Base-by-base conservation (phyloP, 2,329 filamentous ascomycete genomes). In the Colletotrichum sp. region DNA sequence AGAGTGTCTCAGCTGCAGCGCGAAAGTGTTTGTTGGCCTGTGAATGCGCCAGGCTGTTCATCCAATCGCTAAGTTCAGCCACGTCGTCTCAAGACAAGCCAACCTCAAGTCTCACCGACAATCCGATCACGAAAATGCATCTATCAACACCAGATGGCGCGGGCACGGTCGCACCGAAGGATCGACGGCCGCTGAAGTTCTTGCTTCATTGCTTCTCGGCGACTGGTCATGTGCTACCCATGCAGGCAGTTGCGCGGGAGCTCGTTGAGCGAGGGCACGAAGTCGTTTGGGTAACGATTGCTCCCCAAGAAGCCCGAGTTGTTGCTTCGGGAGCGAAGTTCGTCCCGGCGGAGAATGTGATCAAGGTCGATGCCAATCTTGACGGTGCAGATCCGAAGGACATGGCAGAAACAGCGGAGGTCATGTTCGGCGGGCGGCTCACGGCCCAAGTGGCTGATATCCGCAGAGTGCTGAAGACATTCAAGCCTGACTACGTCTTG, bases 161-260 rank as follows among this genome's bases (percentile, higher is more conserved):
- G 13, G 57, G 30, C 12, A 18, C 72, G 15, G 16, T 13, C 6
- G 22, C 7, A 22, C n/a, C 67, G 4, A 69, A 62, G 9, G 34
- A 44, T 24, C 30, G 57, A 6, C 57, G 24, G 3, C 69, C 57
- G 6, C 24, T 86, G 82, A 85, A 83, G 64, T 79, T 86, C 63
- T 81, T 86, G 13, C 79, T 86, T 9, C 81, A 85, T 68, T 86
- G 85, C 10, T 84, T 84, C 70, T 85, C 85, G 57, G 85, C 84
- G 12, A 84, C 83, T 0, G 84, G 84, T 52, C 85, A 86, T 79
- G 81, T 83, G 28, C 82, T 84, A 39, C 85, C 85, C 16, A 85
- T 85, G 82, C 84, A 85, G 70, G 84, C 85, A 7, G 80, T 86
- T 6, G 84, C 84, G 64, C 80, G 82, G 71, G 82, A 84, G 63